Evolutionary conservation across 2,329 filamentous ascomycete genomes (phyloP).

Genomic region (Aspergillus japonicus): DNA sequence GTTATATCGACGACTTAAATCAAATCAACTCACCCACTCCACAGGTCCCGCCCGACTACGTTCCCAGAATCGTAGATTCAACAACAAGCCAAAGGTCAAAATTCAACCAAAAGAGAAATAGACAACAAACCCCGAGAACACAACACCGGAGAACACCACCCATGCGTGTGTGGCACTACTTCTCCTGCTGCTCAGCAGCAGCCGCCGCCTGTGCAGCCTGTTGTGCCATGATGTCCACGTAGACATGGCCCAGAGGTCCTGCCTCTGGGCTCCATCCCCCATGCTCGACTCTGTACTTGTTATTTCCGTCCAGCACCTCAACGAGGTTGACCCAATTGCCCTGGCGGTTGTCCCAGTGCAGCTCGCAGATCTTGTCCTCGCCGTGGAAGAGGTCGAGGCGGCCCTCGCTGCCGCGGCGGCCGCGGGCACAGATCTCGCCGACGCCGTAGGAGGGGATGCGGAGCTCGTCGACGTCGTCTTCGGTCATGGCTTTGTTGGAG

Average conservation of each 20-base stretch:
- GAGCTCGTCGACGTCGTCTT: constrained; percentile 33
- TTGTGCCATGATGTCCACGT: constrained; percentile 24
- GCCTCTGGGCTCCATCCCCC: constrained; percentile 31
- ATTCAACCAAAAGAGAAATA: background rate
- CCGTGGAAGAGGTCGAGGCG: constrained; percentile 33
- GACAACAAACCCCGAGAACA: background rate
- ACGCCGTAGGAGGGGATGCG: constrained; percentile 28
- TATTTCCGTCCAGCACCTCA: constrained; percentile 26
- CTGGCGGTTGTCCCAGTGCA: constrained; percentile 35
- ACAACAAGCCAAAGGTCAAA: background rate
- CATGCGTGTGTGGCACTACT: constrained; percentile 13
- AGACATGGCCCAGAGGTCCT: constrained; percentile 34
- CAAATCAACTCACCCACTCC: background rate
- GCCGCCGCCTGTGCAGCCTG: background rate
- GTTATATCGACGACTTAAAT: background rate
- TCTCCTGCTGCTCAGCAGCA: constrained; percentile 20
- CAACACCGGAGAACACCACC: background rate
- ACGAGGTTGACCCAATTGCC: constrained; percentile 25
- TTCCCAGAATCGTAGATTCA: background rate
- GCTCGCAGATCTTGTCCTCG: constrained; percentile 32
- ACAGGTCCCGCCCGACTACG: background rate
- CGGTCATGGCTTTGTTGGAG: constrained; percentile 25
- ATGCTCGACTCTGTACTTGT: constrained; percentile 29
- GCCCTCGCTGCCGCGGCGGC: constrained; percentile 34
- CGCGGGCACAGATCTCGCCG: constrained; percentile 31